A percentile compares a stretch with the other conserved stretches of the same genome.
Evolutionary conservation across 2,329 filamentous ascomycete genomes (phyloP).

Genomic region (Phyllosticta ampelicida): DNA sequence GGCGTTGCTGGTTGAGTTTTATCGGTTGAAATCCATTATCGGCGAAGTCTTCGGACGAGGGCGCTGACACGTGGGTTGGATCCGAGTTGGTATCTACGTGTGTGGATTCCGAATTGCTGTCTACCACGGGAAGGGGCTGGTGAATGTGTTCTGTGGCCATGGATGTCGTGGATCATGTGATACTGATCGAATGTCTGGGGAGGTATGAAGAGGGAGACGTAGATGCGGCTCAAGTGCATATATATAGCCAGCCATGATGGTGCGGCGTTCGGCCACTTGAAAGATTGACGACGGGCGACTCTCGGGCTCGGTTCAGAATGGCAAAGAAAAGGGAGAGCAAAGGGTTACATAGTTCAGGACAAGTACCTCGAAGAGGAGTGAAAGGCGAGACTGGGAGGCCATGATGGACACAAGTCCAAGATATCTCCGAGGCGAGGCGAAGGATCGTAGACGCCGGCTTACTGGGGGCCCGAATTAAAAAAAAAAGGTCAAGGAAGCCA

Average conservation of each 20-base stretch:
- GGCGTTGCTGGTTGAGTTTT: neutral
- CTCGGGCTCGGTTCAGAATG: slow-evolving; percentile 2
- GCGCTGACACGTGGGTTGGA: neutral
- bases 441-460: neutral
- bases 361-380: neutral
- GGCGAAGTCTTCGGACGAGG: slow-evolving; percentile 1
- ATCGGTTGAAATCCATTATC: slow-evolving; percentile 9
- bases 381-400: neutral
- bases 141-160: neutral
- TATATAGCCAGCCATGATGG: neutral
- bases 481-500: neutral
- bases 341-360: neutral
- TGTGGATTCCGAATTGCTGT: neutral
- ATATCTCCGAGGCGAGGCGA: slow-evolving; percentile 6
- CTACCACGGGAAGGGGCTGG: neutral
- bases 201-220: neutral
- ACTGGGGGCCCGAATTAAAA: neutral
- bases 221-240: neutral
- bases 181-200: neutral
- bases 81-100: neutral
- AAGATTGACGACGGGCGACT: neutral
- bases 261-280: neutral
- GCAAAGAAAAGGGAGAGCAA: neutral
- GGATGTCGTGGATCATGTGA: neutral
- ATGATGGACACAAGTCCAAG: slow-evolving; percentile 3